Percentiles rank a stretch among this genome's conserved stretches.
These are phyloP conservation scores for Maudiozyma pseudohumilis DNA, from an alignment of 805 yeast genomes.

Conservation along the genomic window DNA sequence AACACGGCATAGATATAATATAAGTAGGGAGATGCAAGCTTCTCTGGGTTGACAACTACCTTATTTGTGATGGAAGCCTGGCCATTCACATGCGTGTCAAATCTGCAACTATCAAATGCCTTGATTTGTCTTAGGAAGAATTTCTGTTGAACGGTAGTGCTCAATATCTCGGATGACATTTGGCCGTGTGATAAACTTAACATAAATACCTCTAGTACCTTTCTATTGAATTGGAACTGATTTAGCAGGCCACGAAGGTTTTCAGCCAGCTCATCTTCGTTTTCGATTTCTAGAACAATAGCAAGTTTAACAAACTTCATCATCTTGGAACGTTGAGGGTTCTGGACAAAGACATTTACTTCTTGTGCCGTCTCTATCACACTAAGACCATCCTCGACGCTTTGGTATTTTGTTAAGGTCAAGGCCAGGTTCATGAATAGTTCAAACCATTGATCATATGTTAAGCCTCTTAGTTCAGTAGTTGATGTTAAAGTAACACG, in stretches of 20 bases:
- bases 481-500: constrained; percentile 39
- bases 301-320: constrained; percentile 62
- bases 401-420: constrained; percentile 50
- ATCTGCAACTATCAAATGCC: constrained; percentile 66
- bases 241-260: constrained; percentile 55
- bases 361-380: constrained; percentile 66
- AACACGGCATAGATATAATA: constrained; percentile 72
- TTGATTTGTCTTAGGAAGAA: constrained; percentile 82
- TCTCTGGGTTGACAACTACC: constrained; percentile 32
- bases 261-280: constrained; percentile 44
- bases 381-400: constrained; percentile 52
- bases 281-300: constrained; percentile 38
- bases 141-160: constrained; percentile 80
- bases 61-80: constrained; percentile 64
- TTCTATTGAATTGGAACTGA: constrained; percentile 66
- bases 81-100: constrained; percentile 51
- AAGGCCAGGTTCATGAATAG: constrained; percentile 73
- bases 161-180: constrained; percentile 48
- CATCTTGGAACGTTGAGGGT: constrained; percentile 47
- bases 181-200: constrained; percentile 52
- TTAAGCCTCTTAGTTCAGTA: constrained; percentile 61
- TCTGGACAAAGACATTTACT: constrained; percentile 68
- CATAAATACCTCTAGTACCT: constrained; percentile 54
- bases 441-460: constrained; percentile 75
- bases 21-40: constrained; percentile 54